These are phyloP conservation scores for Microcos paniculata DNA, from an alignment of 345 rosid species.

Conservation along the genomic window DNA sequence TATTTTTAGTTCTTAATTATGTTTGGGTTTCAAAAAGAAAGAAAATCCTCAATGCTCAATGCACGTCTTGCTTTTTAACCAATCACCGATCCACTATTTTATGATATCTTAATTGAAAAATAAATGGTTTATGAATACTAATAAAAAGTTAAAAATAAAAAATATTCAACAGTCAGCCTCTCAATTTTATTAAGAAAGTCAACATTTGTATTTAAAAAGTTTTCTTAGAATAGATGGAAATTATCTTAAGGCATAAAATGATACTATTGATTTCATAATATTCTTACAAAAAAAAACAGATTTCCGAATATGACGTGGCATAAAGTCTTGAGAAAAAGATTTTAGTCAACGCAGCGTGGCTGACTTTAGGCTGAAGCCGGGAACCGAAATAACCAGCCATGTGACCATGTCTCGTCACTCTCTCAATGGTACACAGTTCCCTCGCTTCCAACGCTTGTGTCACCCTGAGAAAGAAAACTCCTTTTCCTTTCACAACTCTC, in stretches of 20 bases:
- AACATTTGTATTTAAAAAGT: neutral
- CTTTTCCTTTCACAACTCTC: neutral
- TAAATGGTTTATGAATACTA: too few relatives aligned
- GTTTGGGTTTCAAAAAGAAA: too few relatives aligned
- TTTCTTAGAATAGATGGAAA: neutral
- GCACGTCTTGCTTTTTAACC: neutral
- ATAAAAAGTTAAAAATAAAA: too few relatives aligned
- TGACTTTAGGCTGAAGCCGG: neutral
- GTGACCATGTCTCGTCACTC: neutral
- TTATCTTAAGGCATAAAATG: too few relatives aligned
- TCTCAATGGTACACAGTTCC: neutral
- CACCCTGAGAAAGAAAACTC: slow-evolving; percentile 6
- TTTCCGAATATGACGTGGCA: neutral
- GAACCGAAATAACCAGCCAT: neutral
- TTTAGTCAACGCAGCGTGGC: neutral
- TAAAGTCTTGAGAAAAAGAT: neutral
- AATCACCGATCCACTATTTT: too few relatives aligned
- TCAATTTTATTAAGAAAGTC: neutral
- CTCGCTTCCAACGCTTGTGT: neutral
- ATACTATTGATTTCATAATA: too few relatives aligned
- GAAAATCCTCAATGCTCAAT: neutral
- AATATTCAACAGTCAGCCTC: too few relatives aligned
- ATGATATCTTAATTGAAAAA: too few relatives aligned
- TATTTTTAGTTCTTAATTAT: too few relatives aligned
- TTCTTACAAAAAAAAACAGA: too few relatives aligned